Conservation (phyloP, 345 rosid genomes). For the Viola odorata region DNA sequence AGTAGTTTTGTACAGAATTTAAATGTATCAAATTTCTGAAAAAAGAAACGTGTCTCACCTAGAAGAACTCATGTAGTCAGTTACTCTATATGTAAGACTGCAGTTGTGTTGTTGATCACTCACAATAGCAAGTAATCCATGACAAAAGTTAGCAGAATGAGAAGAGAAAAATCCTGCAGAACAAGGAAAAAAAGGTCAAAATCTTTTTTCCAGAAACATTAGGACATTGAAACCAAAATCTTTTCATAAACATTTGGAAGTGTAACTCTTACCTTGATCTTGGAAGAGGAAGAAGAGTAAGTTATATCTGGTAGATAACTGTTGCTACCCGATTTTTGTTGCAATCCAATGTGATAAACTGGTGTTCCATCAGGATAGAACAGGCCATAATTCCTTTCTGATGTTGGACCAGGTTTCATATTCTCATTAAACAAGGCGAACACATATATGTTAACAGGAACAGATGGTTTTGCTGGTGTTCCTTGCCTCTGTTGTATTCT, state of each 20-base stretch:
- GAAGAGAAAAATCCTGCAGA: constrained; percentile 37
- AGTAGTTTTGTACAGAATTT: background rate
- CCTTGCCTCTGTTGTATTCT: constrained; percentile 49
- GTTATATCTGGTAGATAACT: constrained; percentile 55
- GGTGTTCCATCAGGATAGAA: constrained; percentile 76
- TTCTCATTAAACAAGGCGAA: constrained; percentile 93
- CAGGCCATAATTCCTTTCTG: constrained; percentile 91
- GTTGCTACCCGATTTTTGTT: too few species aligned
- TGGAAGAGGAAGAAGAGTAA: constrained; percentile 33
- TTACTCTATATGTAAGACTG: background rate
- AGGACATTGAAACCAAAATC: too few species aligned
- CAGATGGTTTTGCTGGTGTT: constrained; percentile 75
- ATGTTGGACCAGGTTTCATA: constrained; percentile 73
- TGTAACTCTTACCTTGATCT: constrained; percentile 32
- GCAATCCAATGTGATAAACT: constrained; percentile 68
- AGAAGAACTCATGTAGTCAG: background rate
- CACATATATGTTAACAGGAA: constrained; percentile 59
- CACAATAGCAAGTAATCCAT: constrained; percentile 14
- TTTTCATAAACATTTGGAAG: background rate
- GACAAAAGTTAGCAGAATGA: constrained; percentile 27
- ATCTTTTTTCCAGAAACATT: too few species aligned
- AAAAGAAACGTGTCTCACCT: constrained; percentile 33
- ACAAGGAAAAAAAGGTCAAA: background rate
- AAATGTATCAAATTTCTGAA: constrained; percentile 1
- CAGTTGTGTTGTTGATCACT: background rate